Percentiles rank a stretch among this genome's conserved stretches.
phyloP scores from a whole-genome alignment of 306 rosid genomes.

The Datisca glomerata region DNA sequence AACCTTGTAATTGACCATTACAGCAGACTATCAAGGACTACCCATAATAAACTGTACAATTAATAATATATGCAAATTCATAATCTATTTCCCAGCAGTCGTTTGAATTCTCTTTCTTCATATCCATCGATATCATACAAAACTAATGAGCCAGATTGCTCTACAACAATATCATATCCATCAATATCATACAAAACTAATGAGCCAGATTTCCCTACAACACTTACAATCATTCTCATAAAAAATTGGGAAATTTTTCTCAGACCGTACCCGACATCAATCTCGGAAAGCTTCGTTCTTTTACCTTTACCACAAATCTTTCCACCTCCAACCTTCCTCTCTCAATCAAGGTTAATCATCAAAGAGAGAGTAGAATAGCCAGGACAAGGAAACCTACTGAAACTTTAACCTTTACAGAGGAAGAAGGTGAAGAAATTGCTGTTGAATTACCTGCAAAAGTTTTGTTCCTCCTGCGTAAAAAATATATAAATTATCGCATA shows the following conservation, averaged over 20 bases:
- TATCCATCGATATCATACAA: conserved; percentile 36
- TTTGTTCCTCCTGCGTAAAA: conserved; percentile 49
- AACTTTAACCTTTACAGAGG: conserved; percentile 17
- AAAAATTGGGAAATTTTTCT: conserved; percentile 9
- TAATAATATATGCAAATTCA: too few species aligned
- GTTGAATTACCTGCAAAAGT: conserved; percentile 50
- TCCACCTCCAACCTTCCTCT: too few species aligned
- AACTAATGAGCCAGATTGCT: conserved; percentile 13
- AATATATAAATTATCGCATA: conserved; percentile 11
- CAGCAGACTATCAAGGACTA: too few species aligned
- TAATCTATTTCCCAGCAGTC: too few species aligned
- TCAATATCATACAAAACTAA: conserved; percentile 30
- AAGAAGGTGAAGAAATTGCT: conserved; percentile 57
- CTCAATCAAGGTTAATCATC: too few species aligned
- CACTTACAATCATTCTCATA: conserved; percentile 9
- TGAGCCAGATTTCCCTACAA: conserved; percentile 12
- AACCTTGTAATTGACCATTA: too few species aligned
- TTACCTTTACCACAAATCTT: too few species aligned
- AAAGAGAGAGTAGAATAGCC: too few species aligned
- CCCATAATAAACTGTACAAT: too few species aligned
- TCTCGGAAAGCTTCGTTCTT: conserved; percentile 22
- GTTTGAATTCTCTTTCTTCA: too few species aligned
- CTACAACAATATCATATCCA: too few species aligned
- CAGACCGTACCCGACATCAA: conserved; percentile 11
- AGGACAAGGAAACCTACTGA: too few species aligned